Base-by-base conservation (phyloP, 2,329 filamentous ascomycete species). In the Exophiala spinifera region DNA sequence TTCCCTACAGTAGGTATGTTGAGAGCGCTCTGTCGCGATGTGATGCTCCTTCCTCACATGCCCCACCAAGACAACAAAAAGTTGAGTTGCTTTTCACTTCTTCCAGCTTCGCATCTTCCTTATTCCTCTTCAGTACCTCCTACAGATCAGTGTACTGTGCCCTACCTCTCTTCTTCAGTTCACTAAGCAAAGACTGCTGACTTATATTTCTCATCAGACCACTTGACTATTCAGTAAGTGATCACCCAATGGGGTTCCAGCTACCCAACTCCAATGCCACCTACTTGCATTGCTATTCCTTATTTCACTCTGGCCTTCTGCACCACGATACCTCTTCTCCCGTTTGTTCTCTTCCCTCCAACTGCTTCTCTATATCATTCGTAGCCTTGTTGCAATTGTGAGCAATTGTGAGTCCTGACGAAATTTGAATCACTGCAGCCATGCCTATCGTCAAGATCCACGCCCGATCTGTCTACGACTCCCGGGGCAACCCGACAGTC, bases 381-480 rank as follows among this genome's bases (percentile, higher is more conserved):
- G 28, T 31, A 31, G 7, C 28, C 11, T 31, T 31, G 10, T 31
- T 31, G 28, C 28, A 31, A 31, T 31, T 31, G 28, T 31, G 8
- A 3, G 28, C 28, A 5, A 31, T 31, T 10, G 11, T n/a, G 10
- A 31, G 7, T 31, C 11, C 28, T 31, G 28, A 31, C 28, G 10
- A 31, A 31, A 31, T 54, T 53, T 57, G 53, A 61, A 50, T 45
- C 55, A 53, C 55, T 47, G 31, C 53, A 61, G 58, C 34, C 59
- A 99, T 99, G 94, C 80, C 88, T 70, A 89, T 94, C 77, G 85
- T 85, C 76, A 92, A 91, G 82, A 83, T 94, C 73, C 88, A 91
- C 83, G 89, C 88, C 72, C 88, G 94, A 73, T 91, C 87, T 71
- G 91, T 99, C 81, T 99, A 92, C 85, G 94, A 99, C 84, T 97